Evolutionary conservation across 2,329 filamentous ascomycete genomes (phyloP), one percentile per base, ranked within the genome.

Genomic region (Trichoderma afroharzianum): DNA sequence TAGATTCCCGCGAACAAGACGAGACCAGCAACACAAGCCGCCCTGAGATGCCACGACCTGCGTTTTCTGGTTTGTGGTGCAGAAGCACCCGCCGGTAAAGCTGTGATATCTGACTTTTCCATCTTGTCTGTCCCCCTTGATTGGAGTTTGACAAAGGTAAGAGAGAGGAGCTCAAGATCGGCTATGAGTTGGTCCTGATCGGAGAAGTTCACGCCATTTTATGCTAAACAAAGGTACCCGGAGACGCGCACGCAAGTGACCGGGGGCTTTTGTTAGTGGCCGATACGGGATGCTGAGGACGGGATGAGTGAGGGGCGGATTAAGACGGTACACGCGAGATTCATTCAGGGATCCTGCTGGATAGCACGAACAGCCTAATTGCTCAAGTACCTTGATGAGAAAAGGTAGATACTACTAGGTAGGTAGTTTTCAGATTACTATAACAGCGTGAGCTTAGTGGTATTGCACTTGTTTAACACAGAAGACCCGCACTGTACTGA

Each of bases 151-250:
- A 15, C 50, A 30, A 33, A 61, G 33, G 4, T 18, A 26, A 21
- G 4, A 24, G 9, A 3, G 12, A 32, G 6, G 21, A 50, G 18
- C 26, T 47, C 9, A 3, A 1, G 26, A 32, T 28, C 1, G 14
- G 12, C 11, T 21, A 26, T 9, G 24, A 43, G 53, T 18, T 32
- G 18, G 9, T 36, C 33, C 2, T 36, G 33, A 18, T 26, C 24
- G n/a, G 14, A 18, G 55, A 53, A 68, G 33, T 26, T 39, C 47
- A 53, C 47, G 47, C 47, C 47, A 21, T 28, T 68, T 47, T 61
- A 59, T 68, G 64, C 36, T 68, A 12, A 12, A 55, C n/a, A 68
- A 68, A 68, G 64, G 36, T 59, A 59, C 63, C 63, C 63, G 32
- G 14, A 12, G 50, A 58, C 64, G 64, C 64, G 64, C 26, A 68